phyloP scores from a whole-genome alignment of 345 rosid species.

The Gossypioides kirkii region DNA sequence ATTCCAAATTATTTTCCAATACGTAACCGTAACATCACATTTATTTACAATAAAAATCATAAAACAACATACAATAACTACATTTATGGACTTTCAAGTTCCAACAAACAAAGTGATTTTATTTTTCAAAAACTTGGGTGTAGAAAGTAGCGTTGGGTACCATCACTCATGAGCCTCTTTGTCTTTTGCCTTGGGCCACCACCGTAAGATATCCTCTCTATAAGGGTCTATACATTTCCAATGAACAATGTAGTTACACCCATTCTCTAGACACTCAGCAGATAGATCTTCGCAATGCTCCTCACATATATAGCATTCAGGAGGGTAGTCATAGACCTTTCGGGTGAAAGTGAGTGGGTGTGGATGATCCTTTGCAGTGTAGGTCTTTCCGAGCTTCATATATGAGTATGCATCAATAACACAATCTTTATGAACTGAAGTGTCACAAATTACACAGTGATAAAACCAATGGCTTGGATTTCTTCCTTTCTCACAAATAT shows the following conservation, averaged over 20 bases:
- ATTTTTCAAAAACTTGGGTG: no score
- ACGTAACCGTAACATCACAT: no score
- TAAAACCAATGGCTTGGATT: neutral
- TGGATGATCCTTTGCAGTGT: neutral
- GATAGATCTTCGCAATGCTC: neutral
- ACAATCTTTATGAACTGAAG: neutral
- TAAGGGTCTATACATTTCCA: neutral
- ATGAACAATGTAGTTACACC: neutral
- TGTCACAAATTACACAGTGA: neutral
- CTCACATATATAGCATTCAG: neutral
- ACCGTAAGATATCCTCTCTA: no score
- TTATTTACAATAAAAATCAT: no score
- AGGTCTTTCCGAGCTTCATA: neutral
- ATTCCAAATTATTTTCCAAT: no score
- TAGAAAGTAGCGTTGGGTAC: no score
- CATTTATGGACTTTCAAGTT: no score
- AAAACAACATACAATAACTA: no score
- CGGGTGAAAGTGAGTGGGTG: neutral
- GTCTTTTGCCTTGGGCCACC: accelerated
- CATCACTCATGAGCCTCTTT: no score
- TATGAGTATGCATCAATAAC: neutral
- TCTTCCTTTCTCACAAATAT: neutral
- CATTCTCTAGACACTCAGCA: neutral
- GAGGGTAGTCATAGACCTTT: neutral
- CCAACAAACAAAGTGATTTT: no score